A percentile compares a stretch with the other conserved stretches of the same genome.
Conservation (phyloP, 192 early-diverging fungal species). For the Podila minutissima region DNA sequence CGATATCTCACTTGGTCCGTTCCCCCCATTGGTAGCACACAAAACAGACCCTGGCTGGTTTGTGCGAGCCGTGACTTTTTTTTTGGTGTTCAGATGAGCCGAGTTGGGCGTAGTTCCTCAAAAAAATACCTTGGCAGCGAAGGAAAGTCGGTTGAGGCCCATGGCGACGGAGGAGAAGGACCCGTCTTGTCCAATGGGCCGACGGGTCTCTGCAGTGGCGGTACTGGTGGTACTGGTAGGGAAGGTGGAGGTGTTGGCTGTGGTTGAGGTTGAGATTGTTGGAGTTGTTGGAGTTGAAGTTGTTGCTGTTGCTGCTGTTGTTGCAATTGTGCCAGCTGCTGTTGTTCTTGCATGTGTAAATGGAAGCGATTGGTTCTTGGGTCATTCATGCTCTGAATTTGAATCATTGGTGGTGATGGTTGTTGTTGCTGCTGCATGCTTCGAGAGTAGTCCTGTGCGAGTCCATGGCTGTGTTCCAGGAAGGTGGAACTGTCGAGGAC, state of each 20-base stretch:
- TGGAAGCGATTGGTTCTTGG: conserved; percentile 16
- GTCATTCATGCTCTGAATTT: conserved; percentile 40
- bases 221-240: conserved; percentile 21
- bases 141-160: conserved; percentile 30
- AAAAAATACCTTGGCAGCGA: conserved; percentile 26
- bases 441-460: neutral
- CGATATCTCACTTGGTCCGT: neutral
- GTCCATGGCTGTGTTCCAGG: conserved; percentile 5
- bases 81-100: neutral
- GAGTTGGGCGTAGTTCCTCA: neutral
- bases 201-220: conserved; percentile 11
- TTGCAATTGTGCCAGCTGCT: conserved; percentile 19
- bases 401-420: conserved; percentile 15
- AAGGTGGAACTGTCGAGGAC: neutral
- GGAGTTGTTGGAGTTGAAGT: conserved; percentile 22
- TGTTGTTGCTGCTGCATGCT: conserved; percentile 19
- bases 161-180: conserved; percentile 2
- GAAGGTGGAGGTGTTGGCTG: conserved; percentile 1
- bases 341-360: conserved; percentile 39
- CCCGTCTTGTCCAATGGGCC: conserved; percentile 19
- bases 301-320: conserved; percentile 25
- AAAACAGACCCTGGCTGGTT: too few species aligned
- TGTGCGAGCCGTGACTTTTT: neutral
- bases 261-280: neutral
- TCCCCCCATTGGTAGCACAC: neutral